Conservation (phyloP, 306 rosid species). For the Corylus americana region DNA sequence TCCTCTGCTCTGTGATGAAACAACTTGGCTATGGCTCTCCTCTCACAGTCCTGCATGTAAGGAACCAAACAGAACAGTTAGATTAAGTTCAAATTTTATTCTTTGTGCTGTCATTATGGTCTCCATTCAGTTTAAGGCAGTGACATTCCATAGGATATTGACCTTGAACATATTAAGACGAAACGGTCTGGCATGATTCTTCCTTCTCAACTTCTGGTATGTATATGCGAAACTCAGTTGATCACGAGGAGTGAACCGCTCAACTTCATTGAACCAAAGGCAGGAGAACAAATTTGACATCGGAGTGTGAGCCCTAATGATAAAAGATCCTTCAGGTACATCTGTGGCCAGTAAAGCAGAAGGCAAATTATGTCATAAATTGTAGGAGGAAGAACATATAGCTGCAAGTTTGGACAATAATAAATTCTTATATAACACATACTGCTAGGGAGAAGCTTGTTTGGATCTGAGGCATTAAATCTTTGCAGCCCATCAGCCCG, state of each 20-base stretch:
- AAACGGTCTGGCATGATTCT: conserved; percentile 80
- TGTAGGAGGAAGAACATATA: conserved; percentile 10
- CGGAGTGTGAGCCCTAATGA: conserved; percentile 92
- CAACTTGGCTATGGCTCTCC: conserved; percentile 89
- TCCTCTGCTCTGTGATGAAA: conserved; percentile 84
- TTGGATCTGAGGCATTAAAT: conserved; percentile 68
- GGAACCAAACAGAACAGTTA: conserved; percentile 25
- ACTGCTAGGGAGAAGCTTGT: conserved; percentile 91
- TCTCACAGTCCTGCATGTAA: conserved; percentile 76
- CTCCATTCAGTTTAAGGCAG: conserved; percentile 18
- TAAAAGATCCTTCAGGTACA: conserved; percentile 96
- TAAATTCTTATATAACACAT: conserved; percentile 30
- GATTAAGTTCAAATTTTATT: neutral
- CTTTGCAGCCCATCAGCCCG: conserved; percentile 73
- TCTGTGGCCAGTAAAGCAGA: conserved; percentile 44
- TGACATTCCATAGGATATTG: conserved; percentile 24
- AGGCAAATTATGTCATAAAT: neutral
- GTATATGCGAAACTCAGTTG: conserved; percentile 95
- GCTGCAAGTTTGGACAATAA: conserved; percentile 12
- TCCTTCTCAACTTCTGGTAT: conserved; percentile 87
- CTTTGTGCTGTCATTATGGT: neutral
- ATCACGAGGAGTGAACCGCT: conserved; percentile 94
- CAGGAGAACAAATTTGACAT: conserved; percentile 94
- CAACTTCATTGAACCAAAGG: conserved; percentile 96
- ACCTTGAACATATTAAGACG: conserved; percentile 97